A percentile compares a stretch with the other conserved stretches of the same genome.
These are phyloP conservation scores for Keithomyces neogunnii DNA, from an alignment of 2,329 filamentous ascomycete species.

Conservation along the genomic window DNA sequence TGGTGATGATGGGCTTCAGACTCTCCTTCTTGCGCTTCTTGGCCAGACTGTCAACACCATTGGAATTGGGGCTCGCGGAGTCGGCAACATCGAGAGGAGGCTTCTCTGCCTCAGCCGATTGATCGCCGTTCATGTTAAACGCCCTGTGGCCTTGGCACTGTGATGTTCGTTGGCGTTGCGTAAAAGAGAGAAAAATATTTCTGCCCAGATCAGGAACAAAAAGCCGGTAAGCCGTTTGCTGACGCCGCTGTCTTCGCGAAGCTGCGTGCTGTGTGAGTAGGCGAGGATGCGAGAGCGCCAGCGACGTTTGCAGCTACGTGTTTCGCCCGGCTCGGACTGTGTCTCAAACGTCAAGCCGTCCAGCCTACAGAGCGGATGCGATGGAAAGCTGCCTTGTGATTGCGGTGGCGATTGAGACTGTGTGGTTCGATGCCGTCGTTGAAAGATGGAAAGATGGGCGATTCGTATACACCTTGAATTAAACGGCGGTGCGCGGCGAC, in stretches of 20 bases:
- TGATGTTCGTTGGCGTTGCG: background rate
- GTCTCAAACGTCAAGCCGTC: slow-evolving; percentile 3
- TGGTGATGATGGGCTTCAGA: slow-evolving; percentile 69
- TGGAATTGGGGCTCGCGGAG: slow-evolving; percentile 12
- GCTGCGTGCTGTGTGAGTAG: background rate
- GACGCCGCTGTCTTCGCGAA: no score
- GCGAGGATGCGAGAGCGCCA: background rate
- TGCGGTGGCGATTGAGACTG: background rate
- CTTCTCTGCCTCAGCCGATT: slow-evolving; percentile 24
- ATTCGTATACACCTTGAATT: background rate
- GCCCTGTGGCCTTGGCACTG: background rate
- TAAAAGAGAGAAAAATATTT: background rate
- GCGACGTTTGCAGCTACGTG: background rate
- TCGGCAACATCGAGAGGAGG: slow-evolving; percentile 9
- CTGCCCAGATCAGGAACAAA: background rate
- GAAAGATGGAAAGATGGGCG: background rate
- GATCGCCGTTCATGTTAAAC: slow-evolving; percentile 18
- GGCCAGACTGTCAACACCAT: slow-evolving; percentile 21
- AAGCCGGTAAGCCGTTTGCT: background rate
- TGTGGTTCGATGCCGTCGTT: background rate
- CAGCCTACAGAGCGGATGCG: background rate
- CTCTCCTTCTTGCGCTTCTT: slow-evolving; percentile 72
- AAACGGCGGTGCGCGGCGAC: background rate
- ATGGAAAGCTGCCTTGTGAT: background rate
- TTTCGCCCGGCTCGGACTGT: background rate